Evolutionary conservation across 805 yeast species (phyloP).

Genomic region (Candida succiphila): DNA sequence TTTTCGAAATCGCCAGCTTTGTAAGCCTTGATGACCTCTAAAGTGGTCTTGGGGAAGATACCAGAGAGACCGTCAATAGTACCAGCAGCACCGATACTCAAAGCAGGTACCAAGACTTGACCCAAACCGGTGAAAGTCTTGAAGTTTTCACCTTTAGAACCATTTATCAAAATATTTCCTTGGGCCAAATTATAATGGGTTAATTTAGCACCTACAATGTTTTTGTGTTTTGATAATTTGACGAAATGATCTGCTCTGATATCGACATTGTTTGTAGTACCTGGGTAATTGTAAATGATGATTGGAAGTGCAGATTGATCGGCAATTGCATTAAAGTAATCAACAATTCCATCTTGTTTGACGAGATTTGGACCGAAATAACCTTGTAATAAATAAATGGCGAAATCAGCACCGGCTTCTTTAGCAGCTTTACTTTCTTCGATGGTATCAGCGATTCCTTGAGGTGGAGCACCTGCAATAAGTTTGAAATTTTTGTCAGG

Average conservation of each 20-base stretch:
- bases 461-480: conserved; percentile 36
- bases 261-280: conserved; percentile 30
- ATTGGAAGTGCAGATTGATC: conserved; percentile 30
- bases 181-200: conserved; percentile 36
- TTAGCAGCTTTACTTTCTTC: conserved; percentile 22
- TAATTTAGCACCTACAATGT: conserved; percentile 37
- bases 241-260: conserved; percentile 26
- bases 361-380: conserved; percentile 33
- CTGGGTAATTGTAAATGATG: conserved; percentile 35
- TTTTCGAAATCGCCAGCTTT: conserved; percentile 27
- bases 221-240: conserved; percentile 29
- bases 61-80: conserved; percentile 40
- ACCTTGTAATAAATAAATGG: conserved; percentile 30
- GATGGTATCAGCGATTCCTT: conserved; percentile 30
- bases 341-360: conserved; percentile 33
- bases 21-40: conserved; percentile 25
- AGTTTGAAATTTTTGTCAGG: conserved; percentile 24
- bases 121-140: conserved; percentile 37
- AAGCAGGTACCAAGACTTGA: conserved; percentile 36
- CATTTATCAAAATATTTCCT: conserved; percentile 29
- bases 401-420: conserved; percentile 24
- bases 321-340: conserved; percentile 30
- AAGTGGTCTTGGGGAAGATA: conserved; percentile 36
- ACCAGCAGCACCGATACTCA: conserved; percentile 33
- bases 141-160: conserved; percentile 27